Evolutionary conservation across 169 alveolate genomes (phyloP), one percentile per base, ranked within the genome.

Genomic region (Plasmodium blacklocki): DNA sequence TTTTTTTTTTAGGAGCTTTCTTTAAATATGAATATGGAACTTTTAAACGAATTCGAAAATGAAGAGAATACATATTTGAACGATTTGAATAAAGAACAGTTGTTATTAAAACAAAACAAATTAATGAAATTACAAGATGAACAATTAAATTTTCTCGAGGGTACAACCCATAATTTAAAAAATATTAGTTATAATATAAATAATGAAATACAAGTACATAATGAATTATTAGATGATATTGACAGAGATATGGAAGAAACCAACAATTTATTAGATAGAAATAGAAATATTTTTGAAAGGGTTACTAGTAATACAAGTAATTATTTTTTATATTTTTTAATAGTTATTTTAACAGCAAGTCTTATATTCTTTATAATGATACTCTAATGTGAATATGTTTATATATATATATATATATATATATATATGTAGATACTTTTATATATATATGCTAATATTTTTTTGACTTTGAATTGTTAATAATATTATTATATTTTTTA

Each of bases 121-220:
- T 49, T 94, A 83, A 92, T 94, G 92, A 88, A 83, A 39, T 92
- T 90, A 32, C 96, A 94, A 54, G 96, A 94, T 56, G 94, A 88
- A 54, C 95, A 94, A 56, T 70, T 94, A 60, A 89, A 90, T 12
- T 50, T 91, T 70, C 88, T 94, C 19, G 96, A 94, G 50, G 88
- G 83, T 18, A 92, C 93, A 50, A 95, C 96, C 11, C 93, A 93
- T 47, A 93, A 93, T 47, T 75, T 94, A 47, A 92, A 93, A 75
- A 88, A 54, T 88, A 92, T 92, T 32, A 94, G 96, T 88, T 72
- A 91, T 39, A 88, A 91, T 73, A 94, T 94, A 56, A 89, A 94
- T 85, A 95, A 78, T 23, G 96, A 94, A 74, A 85, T 94, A 39
- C 80, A 88, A 19, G 74, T 90, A 21, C 96, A 94, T 49, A 74